phyloP scores from a whole-genome alignment of 2,329 filamentous ascomycete genomes.

The Cordyceps cicadae region DNA sequence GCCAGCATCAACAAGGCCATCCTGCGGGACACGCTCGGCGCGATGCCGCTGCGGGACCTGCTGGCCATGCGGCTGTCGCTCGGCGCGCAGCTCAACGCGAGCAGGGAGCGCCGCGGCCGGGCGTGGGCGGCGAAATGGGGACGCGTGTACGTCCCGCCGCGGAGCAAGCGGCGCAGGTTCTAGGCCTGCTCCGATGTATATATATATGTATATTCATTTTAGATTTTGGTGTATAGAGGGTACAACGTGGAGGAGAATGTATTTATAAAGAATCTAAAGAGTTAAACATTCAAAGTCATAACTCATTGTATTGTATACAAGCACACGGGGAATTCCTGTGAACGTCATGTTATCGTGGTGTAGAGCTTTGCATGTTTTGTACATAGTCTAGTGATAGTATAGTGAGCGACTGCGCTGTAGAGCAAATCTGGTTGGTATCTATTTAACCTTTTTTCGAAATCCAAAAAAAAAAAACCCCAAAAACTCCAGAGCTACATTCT shows the following conservation, averaged over 20 bases:
- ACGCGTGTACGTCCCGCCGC: not conserved
- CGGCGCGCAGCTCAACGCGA: slow-evolving; percentile 14
- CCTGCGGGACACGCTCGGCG: slow-evolving; percentile 22
- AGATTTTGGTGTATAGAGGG: too few species aligned
- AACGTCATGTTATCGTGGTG: too few species aligned
- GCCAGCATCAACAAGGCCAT: slow-evolving; percentile 22
- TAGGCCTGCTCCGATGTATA: not conserved
- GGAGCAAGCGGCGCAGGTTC: slow-evolving; percentile 1
- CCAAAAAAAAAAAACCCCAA: not conserved
- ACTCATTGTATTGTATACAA: not conserved
- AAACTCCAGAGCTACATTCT: not conserved
- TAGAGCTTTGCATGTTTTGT: too few species aligned
- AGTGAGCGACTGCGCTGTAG: not conserved
- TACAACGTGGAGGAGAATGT: not conserved
- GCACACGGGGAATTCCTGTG: too few species aligned
- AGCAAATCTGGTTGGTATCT: slow-evolving; percentile 6
- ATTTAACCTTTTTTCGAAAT: not conserved
- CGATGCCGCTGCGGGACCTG: slow-evolving; percentile 21
- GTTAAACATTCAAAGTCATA: not conserved
- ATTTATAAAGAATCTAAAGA: not conserved
- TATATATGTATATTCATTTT: not conserved
- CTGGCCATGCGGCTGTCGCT: slow-evolving; percentile 17
- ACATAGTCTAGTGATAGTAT: too few species aligned
- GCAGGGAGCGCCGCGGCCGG: not conserved
- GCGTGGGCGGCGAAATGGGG: not conserved